phyloP scores from a whole-genome alignment of 2,329 filamentous ascomycete species.

The Cladophialophora bantiana region DNA sequence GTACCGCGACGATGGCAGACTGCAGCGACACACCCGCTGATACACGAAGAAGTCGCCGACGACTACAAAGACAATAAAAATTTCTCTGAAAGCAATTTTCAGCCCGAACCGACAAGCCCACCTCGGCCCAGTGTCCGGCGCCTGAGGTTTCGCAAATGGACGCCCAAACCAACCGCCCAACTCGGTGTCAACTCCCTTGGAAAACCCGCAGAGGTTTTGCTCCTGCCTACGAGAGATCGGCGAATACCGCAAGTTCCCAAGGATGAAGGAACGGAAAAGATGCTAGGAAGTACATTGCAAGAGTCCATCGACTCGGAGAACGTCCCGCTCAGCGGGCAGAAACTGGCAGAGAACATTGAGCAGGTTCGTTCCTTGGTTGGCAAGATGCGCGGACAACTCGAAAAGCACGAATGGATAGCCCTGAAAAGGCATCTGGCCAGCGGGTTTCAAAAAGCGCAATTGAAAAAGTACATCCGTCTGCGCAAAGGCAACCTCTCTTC shows the following conservation, averaged over 20 bases:
- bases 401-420: conserved; percentile 24
- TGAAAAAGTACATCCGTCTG: conserved; percentile 27
- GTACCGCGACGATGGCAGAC: conserved; percentile 27
- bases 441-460: conserved; percentile 25
- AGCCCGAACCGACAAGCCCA: background rate
- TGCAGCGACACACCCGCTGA: conserved; percentile 16
- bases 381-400: conserved; percentile 29
- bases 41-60: conserved; percentile 21
- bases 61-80: conserved; percentile 4
- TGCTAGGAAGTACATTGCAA: conserved; percentile 23
- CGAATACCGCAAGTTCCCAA: conserved; percentile 28
- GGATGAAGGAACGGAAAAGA: conserved; percentile 12
- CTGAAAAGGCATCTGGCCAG: conserved; percentile 23
- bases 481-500: background rate
- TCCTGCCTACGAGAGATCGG: conserved; percentile 43
- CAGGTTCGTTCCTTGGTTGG: conserved; percentile 26
- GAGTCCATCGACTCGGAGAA: conserved; percentile 35
- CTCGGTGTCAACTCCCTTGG: conserved; percentile 48
- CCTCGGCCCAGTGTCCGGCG: background rate
- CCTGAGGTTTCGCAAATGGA: conserved; percentile 30
- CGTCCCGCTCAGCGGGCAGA: conserved; percentile 26
- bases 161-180: conserved; percentile 35
- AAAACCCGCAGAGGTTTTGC: conserved; percentile 48
- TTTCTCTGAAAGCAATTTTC: background rate
- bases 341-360: conserved; percentile 36